A percentile compares a stretch with the other conserved stretches of the same genome.
phyloP scores from a whole-genome alignment of 331 rosid species.

The Cucumis variabilis region DNA sequence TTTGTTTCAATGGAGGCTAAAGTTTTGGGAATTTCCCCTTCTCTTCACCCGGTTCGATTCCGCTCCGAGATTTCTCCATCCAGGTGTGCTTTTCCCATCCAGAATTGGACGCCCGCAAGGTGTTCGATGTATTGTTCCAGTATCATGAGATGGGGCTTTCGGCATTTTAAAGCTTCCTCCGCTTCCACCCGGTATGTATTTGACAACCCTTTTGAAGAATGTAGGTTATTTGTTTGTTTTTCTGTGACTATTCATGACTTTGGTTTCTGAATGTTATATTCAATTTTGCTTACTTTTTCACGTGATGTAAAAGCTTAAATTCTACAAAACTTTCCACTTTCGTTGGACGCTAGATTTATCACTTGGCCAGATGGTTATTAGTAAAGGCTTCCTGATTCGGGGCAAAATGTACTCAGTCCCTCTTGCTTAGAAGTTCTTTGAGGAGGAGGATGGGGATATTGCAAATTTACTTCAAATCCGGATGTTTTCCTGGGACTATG shows the following conservation, averaged over 20 bases:
- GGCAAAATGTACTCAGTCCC: background rate
- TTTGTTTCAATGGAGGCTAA: constrained; percentile 18
- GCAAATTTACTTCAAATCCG: background rate
- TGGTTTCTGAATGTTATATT: background rate
- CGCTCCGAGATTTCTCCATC: background rate
- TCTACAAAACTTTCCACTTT: background rate
- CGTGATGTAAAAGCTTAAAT: background rate
- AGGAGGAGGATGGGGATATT: background rate
- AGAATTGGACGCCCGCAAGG: background rate
- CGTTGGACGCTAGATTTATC: background rate
- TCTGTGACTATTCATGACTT: background rate
- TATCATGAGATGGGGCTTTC: background rate
- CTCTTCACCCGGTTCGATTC: background rate
- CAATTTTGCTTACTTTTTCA: background rate
- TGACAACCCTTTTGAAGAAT: background rate
- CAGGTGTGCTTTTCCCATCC: background rate
- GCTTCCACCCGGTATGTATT: background rate
- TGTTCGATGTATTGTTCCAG: background rate
- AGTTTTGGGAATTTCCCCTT: background rate
- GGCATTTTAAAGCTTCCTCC: constrained; percentile 18
- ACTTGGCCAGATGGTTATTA: background rate
- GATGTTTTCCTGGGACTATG: too few species aligned
- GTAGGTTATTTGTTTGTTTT: background rate
- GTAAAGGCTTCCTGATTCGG: background rate
- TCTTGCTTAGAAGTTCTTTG: background rate